A percentile compares a stretch with the other conserved stretches of the same genome.
Evolutionary conservation across 2,329 filamentous ascomycete species (phyloP).

Genomic region (Colletotrichum musicola): DNA sequence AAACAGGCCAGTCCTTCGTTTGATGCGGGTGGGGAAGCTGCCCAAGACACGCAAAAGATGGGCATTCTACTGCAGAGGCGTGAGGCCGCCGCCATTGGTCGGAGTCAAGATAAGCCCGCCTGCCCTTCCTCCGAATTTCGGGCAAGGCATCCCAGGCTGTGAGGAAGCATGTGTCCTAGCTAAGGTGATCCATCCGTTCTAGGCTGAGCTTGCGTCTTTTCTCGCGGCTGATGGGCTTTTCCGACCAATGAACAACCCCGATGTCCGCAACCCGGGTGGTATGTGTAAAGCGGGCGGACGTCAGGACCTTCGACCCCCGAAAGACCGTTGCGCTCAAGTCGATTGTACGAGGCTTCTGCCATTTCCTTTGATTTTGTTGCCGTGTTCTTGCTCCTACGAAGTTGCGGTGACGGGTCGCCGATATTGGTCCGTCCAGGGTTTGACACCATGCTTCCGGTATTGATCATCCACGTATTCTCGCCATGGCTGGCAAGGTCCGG

Average conservation of each 20-base stretch:
- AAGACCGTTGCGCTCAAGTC: conserved; percentile 1
- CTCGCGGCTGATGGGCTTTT: conserved; percentile 3
- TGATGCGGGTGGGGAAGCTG: conserved; percentile 21
- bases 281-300: background rate
- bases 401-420: conserved; percentile 24
- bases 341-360: conserved; percentile 3
- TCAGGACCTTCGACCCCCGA: background rate
- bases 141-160: conserved; percentile 14
- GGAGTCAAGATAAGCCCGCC: background rate
- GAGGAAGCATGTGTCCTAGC: background rate
- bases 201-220: background rate
- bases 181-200: background rate
- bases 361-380: background rate
- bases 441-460: conserved; percentile 13
- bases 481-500: conserved; percentile 20
- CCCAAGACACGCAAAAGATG: conserved; percentile 17
- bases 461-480: conserved; percentile 21
- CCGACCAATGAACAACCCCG: conserved; percentile 3
- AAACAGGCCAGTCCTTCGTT: conserved; percentile 25
- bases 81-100: background rate
- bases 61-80: conserved; percentile 12
- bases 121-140: background rate
- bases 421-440: conserved; percentile 25
- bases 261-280: background rate
- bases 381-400: background rate